Conservation (phyloP, 2,329 filamentous ascomycete species). For the Mycosphaerelloides madeirae region DNA sequence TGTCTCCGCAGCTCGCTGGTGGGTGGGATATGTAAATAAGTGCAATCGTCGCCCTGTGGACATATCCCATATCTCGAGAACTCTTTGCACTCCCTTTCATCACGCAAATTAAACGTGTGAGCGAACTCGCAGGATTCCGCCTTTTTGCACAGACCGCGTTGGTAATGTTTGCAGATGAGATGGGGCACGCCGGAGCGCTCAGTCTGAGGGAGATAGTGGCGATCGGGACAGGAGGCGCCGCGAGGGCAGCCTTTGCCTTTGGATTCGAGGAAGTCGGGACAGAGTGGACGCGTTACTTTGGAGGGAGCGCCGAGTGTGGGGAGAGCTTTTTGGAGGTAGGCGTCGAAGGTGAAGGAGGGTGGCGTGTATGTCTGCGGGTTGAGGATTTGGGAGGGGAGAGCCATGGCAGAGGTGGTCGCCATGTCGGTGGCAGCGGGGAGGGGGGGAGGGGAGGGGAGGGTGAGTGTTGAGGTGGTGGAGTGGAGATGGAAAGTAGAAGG, state of each 20-base stretch:
- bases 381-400: constrained; percentile 28
- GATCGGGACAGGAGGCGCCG: constrained; percentile 78
- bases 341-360: constrained; percentile 32
- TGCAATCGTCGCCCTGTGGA: constrained; percentile 91
- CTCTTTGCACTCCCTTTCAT: constrained; percentile 98
- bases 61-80: constrained; percentile 92
- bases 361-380: constrained; percentile 26
- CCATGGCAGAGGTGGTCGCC: constrained; percentile 19
- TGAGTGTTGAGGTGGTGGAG: background rate
- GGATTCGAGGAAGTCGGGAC: constrained; percentile 78
- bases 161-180: constrained; percentile 97
- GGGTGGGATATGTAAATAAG: constrained; percentile 54
- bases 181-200: constrained; percentile 31
- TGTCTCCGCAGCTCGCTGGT: constrained; percentile 57
- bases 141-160: constrained; percentile 95
- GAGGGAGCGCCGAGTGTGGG: constrained; percentile 32
- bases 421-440: constrained; percentile 16
- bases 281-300: constrained; percentile 56
- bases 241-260: constrained; percentile 75
- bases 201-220: constrained; percentile 58
- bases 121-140: constrained; percentile 95
- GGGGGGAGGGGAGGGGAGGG: background rate
- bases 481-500: background rate
- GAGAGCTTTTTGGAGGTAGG: constrained; percentile 28
- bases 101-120: constrained; percentile 96